phyloP scores from a whole-genome alignment of 495 filamentous ascomycete species.

The Bryoglossum gracile region DNA sequence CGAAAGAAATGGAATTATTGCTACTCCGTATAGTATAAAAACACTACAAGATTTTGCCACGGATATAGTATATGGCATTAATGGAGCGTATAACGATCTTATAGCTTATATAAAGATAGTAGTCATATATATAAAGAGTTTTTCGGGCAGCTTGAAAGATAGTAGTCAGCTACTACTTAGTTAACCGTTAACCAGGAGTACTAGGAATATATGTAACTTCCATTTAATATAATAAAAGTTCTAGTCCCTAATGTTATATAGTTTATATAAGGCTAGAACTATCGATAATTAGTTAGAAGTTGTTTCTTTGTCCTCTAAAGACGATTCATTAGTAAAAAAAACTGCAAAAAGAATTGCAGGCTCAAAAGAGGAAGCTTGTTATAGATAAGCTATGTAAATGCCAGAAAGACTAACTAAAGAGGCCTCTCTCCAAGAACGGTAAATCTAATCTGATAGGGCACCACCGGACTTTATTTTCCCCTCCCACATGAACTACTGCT shows the following conservation, averaged over 20 bases:
- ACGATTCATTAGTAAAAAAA: conserved; percentile 15
- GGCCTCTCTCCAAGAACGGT: conserved; percentile 3
- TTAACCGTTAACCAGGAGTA: too few species aligned
- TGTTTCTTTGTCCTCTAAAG: conserved; percentile 6
- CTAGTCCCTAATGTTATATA: conserved; percentile 4
- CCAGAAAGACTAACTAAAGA: conserved; percentile 14
- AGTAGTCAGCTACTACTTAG: neutral
- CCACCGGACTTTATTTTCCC: conserved; percentile 18
- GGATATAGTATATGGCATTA: conserved; percentile 4
- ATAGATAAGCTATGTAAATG: conserved; percentile 17
- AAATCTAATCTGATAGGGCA: conserved; percentile 13
- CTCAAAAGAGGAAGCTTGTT: conserved; percentile 21
- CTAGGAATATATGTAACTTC: too few species aligned
- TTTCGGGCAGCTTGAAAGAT: neutral
- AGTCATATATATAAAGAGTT: neutral
- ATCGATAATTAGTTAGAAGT: conserved; percentile 20
- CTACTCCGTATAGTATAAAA: conserved; percentile 7
- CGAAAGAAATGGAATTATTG: too few species aligned
- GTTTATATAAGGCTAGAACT: conserved; percentile 9
- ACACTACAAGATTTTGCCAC: conserved; percentile 4
- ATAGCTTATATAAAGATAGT: neutral
- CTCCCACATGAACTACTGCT: too few species aligned
- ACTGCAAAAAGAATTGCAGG: conserved; percentile 16
- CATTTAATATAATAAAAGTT: neutral
- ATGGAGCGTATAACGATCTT: neutral